These are phyloP conservation scores for Monosporozyma yasuniensis DNA, from an alignment of 805 yeast species.

Conservation along the genomic window DNA sequence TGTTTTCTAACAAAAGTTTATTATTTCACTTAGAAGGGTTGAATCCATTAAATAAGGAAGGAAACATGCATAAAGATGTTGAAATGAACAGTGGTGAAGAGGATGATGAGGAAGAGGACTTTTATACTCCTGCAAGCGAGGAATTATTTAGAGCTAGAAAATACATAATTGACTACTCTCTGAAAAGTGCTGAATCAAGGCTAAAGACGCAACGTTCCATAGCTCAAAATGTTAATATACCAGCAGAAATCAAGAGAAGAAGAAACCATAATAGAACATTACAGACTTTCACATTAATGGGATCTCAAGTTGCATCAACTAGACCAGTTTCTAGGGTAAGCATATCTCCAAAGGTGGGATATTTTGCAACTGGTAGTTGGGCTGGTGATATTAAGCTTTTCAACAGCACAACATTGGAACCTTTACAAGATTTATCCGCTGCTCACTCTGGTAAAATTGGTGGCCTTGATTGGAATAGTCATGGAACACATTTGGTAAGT, in stretches of 20 bases:
- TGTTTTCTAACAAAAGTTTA: conserved; percentile 30
- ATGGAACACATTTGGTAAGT: conserved; percentile 26
- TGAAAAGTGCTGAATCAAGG: conserved; percentile 38
- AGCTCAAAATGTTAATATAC: conserved; percentile 30
- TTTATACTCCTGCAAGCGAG: conserved; percentile 69
- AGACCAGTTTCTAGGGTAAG: conserved; percentile 60
- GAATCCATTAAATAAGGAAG: background rate
- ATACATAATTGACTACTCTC: conserved; percentile 43
- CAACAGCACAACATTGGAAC: conserved; percentile 33
- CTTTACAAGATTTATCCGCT: conserved; percentile 11
- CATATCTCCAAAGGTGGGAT: conserved; percentile 28
- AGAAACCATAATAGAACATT: conserved; percentile 34
- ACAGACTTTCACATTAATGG: conserved; percentile 37
- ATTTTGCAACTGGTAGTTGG: conserved; percentile 73
- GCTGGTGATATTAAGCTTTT: conserved; percentile 56
- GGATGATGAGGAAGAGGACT: conserved; percentile 64
- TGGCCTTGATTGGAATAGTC: conserved; percentile 57
- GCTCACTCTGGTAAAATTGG: conserved; percentile 53
- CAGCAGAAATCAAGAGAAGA: conserved; percentile 39
- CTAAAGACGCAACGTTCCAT: conserved; percentile 28
- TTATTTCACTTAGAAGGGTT: conserved; percentile 10
- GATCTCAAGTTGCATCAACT: conserved; percentile 61
- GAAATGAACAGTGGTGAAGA: conserved; percentile 21
- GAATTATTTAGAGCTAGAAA: conserved; percentile 46
- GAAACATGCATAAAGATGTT: background rate